Evolutionary conservation across 169 alveolate genomes (phyloP), one percentile per base, ranked within the genome.

Genomic region (Plasmodium gonderi): DNA sequence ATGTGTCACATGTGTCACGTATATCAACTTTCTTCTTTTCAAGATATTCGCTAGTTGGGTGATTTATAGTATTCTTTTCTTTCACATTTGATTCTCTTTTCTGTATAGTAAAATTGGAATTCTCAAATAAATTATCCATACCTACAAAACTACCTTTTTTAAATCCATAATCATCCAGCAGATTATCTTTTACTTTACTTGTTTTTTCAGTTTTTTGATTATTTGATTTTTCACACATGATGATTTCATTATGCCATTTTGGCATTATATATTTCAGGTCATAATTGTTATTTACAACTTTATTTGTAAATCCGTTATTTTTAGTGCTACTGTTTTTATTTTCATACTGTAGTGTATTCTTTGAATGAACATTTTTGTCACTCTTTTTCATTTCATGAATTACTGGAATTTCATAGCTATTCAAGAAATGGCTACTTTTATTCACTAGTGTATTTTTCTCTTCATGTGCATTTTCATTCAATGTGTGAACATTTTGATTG

Each of bases 331-430:
- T 36, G 6, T 54, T 54, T 79, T 64, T 33, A 67, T 40, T 33
- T 38, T 64, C 33, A 9, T 80, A 60, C 31, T 60, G 29, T 29
- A 80, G 9, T 12, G 47, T 2, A 23, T 47, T 64, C 3, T 80
- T 60, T 23, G 72, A 26, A 3, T 80, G 67, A 31, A 31, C 29
- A 42, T 1, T 17, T 6, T 33, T 40, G 23, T 60, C 79, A 12
- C 72, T 12, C 69, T 65, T 80, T 38, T 80, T 64, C 45, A 65
- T 29, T 9, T 80, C 79, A 64, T n/a, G 23, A 38, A 23, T 29
- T n/a, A 42, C 72, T 47, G 42, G 45, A 9, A 80, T 80, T 65
- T 31, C 17, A 31, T 54, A 7, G 8, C 54, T 76, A 83, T 69
- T 83, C 42, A 60, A 69, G 31, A 36, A 83, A 11, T 69, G 12